phyloP scores from a whole-genome alignment of 176 grass and related monocot genomes.

The Chrysopogon serrulatus region DNA sequence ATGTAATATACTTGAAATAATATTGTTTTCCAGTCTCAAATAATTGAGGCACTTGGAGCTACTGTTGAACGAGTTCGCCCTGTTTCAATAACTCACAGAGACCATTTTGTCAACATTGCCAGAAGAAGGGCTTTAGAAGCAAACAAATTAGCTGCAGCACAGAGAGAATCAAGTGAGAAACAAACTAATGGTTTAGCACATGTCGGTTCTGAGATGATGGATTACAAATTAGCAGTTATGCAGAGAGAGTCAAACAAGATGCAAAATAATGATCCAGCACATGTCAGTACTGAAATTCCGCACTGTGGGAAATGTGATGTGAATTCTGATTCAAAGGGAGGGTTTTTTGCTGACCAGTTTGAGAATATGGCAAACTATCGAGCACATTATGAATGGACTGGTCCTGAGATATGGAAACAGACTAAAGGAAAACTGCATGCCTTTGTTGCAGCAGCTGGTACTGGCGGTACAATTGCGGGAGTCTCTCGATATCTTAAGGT shows the following conservation, averaged over 20 bases:
- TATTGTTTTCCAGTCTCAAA: constrained; percentile 74
- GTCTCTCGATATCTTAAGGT: constrained; percentile 92
- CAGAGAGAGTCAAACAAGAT: constrained; percentile 11
- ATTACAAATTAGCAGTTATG: constrained; percentile 17
- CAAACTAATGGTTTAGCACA: constrained; percentile 22
- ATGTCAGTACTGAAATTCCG: constrained; percentile 19
- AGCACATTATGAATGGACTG: constrained; percentile 93
- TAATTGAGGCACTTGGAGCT: constrained; percentile 91
- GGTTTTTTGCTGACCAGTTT: constrained; percentile 96
- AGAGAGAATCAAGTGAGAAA: constrained; percentile 4
- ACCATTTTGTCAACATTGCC: constrained; percentile 94
- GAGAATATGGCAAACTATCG: constrained; percentile 92
- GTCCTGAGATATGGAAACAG: constrained; percentile 95
- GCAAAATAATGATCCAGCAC: constrained; percentile 28
- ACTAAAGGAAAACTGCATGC: constrained; percentile 65
- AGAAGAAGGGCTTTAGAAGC: constrained; percentile 84
- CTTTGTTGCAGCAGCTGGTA: constrained; percentile 86
- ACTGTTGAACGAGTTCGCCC: constrained; percentile 82
- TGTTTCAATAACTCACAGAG: constrained; percentile 88
- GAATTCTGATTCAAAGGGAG: constrained; percentile 55
- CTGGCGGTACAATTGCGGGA: constrained; percentile 90
- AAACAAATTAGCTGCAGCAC: constrained; percentile 33
- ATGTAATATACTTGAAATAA: neutral
- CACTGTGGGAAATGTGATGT: neutral
- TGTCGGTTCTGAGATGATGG: neutral